These are phyloP conservation scores for Glarea lozoyensis DNA, from an alignment of 495 filamentous ascomycete genomes.

Conservation along the genomic window DNA sequence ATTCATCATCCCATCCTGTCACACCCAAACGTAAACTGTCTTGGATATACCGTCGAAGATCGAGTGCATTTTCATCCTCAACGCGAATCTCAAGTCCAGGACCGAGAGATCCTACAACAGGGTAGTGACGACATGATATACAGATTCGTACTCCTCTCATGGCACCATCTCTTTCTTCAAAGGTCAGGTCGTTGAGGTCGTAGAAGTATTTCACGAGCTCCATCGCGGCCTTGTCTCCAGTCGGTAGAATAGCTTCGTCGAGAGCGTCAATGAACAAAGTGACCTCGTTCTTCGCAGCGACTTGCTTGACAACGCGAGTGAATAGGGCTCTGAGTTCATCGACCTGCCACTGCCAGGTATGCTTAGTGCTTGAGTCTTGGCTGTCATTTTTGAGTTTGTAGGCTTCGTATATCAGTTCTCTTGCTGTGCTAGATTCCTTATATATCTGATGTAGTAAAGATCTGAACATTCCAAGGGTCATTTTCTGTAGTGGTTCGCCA, in stretches of 20 bases:
- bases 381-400: conserved; percentile 8
- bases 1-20: not conserved
- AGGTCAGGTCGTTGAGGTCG: not conserved
- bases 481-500: conserved; percentile 25
- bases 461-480: conserved; percentile 25
- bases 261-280: conserved; percentile 26
- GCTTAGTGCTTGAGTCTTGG: conserved; percentile 5
- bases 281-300: conserved; percentile 3
- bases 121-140: conserved; percentile 30
- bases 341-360: conserved; percentile 21
- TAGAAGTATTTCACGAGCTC: conserved; percentile 17
- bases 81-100: conserved; percentile 15
- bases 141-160: conserved; percentile 20
- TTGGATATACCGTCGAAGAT: conserved; percentile 22
- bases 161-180: not conserved
- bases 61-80: conserved; percentile 20
- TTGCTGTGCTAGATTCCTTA: conserved; percentile 9
- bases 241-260: conserved; percentile 28
- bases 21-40: not conserved
- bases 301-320: not conserved
- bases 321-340: conserved; percentile 4
- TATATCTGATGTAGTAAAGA: conserved; percentile 28
- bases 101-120: conserved; percentile 16
- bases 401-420: conserved; percentile 1
- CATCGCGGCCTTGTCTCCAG: conserved; percentile 21